Conservation (phyloP, 108 stramenopile genomes). For the Fragilaria radians region DNA sequence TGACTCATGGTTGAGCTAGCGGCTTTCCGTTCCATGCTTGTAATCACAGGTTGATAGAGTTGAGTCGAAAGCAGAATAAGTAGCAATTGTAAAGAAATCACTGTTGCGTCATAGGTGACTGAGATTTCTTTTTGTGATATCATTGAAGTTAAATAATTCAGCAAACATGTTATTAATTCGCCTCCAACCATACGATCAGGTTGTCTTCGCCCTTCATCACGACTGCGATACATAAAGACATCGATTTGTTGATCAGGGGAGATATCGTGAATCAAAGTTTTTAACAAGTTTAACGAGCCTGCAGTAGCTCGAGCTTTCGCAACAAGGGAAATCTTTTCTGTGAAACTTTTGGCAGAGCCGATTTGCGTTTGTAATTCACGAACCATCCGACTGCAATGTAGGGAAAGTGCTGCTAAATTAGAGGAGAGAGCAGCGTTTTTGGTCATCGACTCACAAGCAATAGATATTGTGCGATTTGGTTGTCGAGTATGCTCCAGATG, state of each 20-base stretch:
- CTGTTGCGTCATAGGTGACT: constrained; percentile 65
- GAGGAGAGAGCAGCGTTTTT: constrained; percentile 46
- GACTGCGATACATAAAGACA: constrained; percentile 17
- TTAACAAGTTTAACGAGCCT: constrained; percentile 54
- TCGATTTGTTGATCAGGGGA: constrained; percentile 4
- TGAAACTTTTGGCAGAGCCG: constrained; percentile 24
- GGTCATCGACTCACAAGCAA: constrained; percentile 45
- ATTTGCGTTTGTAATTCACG: constrained; percentile 27
- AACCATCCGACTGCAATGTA: constrained; percentile 67
- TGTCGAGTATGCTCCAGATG: constrained; percentile 45
- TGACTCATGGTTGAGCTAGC: constrained; percentile 2
- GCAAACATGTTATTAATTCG: constrained; percentile 27
- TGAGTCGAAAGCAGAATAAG: constrained; percentile 67
- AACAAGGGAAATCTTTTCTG: constrained; percentile 51
- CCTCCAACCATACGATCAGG: constrained; percentile 12
- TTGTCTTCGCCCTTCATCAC: constrained; percentile 11
- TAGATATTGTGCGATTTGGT: constrained; percentile 8
- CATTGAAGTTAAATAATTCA: constrained; percentile 23
- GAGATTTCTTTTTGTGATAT: constrained; percentile 33
- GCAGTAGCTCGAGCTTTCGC: constrained; percentile 74
- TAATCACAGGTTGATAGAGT: constrained; percentile 63
- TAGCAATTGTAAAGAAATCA: constrained; percentile 44
- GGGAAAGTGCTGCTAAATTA: constrained; percentile 64
- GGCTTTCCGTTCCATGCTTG: constrained; percentile 26
- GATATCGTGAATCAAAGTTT: constrained; percentile 46